A percentile compares a stretch with the other conserved stretches of the same genome.
phyloP scores from a whole-genome alignment of 306 rosid genomes.

The Vicia sativa region DNA sequence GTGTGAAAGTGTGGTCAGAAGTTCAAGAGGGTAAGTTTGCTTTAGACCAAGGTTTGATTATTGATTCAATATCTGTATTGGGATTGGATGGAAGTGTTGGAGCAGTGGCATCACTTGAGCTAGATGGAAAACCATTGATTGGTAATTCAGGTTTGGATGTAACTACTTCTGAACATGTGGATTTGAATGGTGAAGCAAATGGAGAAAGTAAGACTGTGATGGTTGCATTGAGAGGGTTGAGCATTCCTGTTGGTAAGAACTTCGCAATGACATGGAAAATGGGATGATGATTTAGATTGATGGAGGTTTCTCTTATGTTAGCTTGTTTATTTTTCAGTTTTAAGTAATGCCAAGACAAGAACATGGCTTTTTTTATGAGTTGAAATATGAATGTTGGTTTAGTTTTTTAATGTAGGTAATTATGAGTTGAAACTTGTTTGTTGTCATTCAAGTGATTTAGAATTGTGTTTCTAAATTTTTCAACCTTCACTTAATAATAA shows the following conservation, averaged over 20 bases:
- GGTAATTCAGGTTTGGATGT: constrained; percentile 46
- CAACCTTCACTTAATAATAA: not conserved
- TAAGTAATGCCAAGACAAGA: constrained; percentile 1
- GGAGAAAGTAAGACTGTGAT: constrained; percentile 54
- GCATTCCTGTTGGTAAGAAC: constrained; percentile 75
- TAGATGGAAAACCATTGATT: constrained; percentile 54
- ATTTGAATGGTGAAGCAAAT: constrained; percentile 41
- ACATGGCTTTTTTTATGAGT: not conserved
- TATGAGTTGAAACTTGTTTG: constrained; percentile 21
- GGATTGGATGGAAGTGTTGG: constrained; percentile 63
- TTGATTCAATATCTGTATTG: constrained; percentile 68
- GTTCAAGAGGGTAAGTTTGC: constrained; percentile 90
- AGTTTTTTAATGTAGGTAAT: not conserved
- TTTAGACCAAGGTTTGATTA: constrained; percentile 66
- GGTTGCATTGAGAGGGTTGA: constrained; percentile 72
- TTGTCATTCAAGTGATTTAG: constrained; percentile 8
- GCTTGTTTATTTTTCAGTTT: constrained; percentile 1
- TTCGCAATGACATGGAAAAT: constrained; percentile 86
- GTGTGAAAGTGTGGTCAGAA: constrained; percentile 80
- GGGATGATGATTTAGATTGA: constrained; percentile 46
- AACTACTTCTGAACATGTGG: constrained; percentile 48
- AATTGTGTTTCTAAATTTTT: not conserved
- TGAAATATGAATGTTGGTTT: constrained; percentile 11
- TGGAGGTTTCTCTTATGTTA: constrained; percentile 25
- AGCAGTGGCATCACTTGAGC: constrained; percentile 51